These are phyloP conservation scores for Alloascoidea africana DNA, from an alignment of 805 yeast species.

Conservation along the genomic window DNA sequence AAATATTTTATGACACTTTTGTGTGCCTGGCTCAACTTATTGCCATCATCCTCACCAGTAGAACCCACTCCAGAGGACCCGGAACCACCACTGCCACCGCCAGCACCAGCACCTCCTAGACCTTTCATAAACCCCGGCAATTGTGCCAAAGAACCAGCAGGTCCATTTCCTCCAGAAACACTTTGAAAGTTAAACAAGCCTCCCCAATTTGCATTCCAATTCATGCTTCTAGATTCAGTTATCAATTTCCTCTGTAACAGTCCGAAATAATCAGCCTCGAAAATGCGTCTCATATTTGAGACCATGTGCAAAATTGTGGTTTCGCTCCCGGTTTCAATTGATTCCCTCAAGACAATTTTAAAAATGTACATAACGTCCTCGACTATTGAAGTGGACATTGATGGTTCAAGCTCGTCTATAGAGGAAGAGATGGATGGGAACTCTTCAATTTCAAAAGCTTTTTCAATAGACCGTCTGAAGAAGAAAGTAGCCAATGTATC, in stretches of 20 bases:
- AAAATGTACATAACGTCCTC: constrained; percentile 74
- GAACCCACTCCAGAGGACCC: background rate
- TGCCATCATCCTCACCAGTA: background rate
- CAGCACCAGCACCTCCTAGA: constrained; percentile 5
- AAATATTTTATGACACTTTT: constrained; percentile 27
- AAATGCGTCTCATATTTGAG: constrained; percentile 36
- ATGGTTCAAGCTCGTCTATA: constrained; percentile 31
- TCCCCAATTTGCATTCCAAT: background rate
- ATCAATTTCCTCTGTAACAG: constrained; percentile 33
- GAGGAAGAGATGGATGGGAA: constrained; percentile 34
- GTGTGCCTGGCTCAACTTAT: constrained; percentile 4
- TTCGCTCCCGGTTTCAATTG: constrained; percentile 58
- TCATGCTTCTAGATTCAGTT: constrained; percentile 23
- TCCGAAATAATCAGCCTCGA: constrained; percentile 49
- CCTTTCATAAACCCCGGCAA: background rate
- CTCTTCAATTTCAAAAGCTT: constrained; percentile 68
- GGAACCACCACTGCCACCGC: background rate
- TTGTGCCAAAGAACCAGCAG: background rate
- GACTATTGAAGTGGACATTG: constrained; percentile 53
- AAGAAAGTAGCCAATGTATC: constrained; percentile 51
- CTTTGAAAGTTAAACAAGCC: background rate
- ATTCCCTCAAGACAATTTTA: constrained; percentile 48
- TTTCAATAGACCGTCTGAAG: constrained; percentile 64
- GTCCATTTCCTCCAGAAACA: constrained; percentile 9
- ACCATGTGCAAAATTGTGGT: constrained; percentile 38